Conservation (phyloP, 1,284 basidiomycete species). For the Fomitopsis betulina region DNA sequence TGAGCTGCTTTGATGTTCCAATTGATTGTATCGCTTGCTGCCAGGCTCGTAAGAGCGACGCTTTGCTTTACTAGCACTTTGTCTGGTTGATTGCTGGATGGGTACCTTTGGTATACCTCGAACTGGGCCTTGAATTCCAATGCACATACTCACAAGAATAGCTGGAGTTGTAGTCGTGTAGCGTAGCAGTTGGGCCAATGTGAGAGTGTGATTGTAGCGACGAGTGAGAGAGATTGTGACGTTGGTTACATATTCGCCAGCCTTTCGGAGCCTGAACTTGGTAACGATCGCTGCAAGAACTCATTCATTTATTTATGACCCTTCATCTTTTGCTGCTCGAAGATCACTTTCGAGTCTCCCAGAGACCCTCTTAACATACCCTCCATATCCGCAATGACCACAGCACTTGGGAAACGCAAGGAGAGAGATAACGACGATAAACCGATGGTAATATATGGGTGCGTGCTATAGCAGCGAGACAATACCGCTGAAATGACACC, state of each 20-base stretch:
- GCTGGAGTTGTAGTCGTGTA: too few relatives aligned
- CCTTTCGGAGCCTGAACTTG: background rate
- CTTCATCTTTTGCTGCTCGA: background rate
- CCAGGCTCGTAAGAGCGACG: too few relatives aligned
- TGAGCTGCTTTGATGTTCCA: background rate
- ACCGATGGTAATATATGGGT: slow-evolving; percentile 33
- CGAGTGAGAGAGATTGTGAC: background rate
- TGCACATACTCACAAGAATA: too few relatives aligned
- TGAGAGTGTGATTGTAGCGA: too few relatives aligned
- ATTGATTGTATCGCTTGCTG: too few relatives aligned
- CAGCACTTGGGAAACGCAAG: slow-evolving; percentile 49
- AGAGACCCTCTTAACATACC: background rate
- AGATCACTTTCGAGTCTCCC: background rate
- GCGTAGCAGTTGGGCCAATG: too few relatives aligned
- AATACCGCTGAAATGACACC: background rate
- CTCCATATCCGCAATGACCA: slow-evolving; percentile 13
- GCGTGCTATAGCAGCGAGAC: slow-evolving; percentile 4
- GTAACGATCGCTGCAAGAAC: background rate
- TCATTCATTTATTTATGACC: too few relatives aligned
- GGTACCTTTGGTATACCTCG: too few relatives aligned
- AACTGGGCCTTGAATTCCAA: too few relatives aligned
- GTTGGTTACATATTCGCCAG: too few relatives aligned
- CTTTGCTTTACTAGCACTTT: too few relatives aligned
- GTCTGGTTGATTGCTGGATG: too few relatives aligned
- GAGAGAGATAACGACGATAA: slow-evolving; percentile 36